Percentiles rank a stretch among this genome's conserved stretches.
Conservation (phyloP, 108 stramenopile genomes). For the Nannochloropsis oceanica region DNA sequence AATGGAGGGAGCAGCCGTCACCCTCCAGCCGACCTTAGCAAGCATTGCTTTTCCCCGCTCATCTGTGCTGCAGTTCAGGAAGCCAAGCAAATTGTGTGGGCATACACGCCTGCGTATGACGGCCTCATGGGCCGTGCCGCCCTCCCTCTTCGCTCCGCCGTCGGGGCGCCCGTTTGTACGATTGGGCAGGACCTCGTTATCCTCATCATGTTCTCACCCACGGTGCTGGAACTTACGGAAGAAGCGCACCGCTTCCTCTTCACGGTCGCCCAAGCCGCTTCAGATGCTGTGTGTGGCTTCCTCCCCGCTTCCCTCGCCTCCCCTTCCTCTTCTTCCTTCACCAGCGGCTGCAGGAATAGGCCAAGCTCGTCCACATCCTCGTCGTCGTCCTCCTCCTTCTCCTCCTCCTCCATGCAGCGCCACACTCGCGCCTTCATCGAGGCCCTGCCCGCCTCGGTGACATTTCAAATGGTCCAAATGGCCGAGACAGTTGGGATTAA, state of each 20-base stretch:
- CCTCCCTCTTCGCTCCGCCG: slow-evolving; percentile 82
- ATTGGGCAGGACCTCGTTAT: slow-evolving; percentile 30
- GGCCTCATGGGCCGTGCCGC: slow-evolving; percentile 78
- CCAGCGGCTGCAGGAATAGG: not conserved
- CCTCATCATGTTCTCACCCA: slow-evolving; percentile 36
- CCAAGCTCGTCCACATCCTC: not conserved
- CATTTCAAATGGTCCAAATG: slow-evolving; percentile 7
- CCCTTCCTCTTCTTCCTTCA: not conserved
- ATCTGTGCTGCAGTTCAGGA: slow-evolving; percentile 77
- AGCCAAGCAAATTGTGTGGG: slow-evolving; percentile 86
- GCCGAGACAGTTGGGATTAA: not conserved
- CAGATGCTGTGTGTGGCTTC: slow-evolving; percentile 24
- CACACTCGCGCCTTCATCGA: slow-evolving; percentile 3
- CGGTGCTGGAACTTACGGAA: slow-evolving; percentile 20
- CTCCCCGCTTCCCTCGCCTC: slow-evolving; percentile 19
- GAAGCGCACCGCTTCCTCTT: slow-evolving; percentile 32
- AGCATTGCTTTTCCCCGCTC: slow-evolving; percentile 46
- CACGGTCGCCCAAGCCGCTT: slow-evolving; percentile 28
- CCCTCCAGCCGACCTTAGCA: slow-evolving; percentile 19
- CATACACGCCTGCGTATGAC: slow-evolving; percentile 61
- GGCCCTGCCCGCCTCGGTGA: slow-evolving; percentile 9
- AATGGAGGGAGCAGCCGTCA: slow-evolving; percentile 23
- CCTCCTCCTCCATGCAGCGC: not conserved
- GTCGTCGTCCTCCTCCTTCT: not conserved
- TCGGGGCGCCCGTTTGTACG: slow-evolving; percentile 71